Evolutionary conservation across 441 rosid genomes (phyloP).

Genomic region (Brassica balearica): DNA sequence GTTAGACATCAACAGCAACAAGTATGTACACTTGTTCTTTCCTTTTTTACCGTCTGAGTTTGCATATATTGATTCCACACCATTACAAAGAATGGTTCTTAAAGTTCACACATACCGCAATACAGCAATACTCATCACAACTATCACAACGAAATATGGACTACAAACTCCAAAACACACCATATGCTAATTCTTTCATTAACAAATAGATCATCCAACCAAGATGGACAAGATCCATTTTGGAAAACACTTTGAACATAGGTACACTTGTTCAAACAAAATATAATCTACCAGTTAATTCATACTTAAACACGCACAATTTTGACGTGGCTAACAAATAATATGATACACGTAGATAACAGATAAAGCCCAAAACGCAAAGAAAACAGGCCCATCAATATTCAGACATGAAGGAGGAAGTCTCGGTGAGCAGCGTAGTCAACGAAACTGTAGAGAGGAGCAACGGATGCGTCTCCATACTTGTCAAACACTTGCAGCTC

Average conservation of each 20-base stretch:
- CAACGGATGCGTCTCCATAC: slow-evolving; percentile 63
- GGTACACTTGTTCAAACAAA: neutral
- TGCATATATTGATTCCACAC: too few relatives aligned
- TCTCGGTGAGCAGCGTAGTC: slow-evolving; percentile 76
- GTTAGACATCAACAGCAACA: slow-evolving; percentile 1
- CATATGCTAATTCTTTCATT: too few relatives aligned
- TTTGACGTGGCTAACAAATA: neutral
- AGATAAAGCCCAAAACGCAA: neutral
- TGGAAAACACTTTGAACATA: neutral
- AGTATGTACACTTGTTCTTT: too few relatives aligned
- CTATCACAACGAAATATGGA: too few relatives aligned
- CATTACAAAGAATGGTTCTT: too few relatives aligned
- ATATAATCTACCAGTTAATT: neutral
- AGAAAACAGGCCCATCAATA: slow-evolving; percentile 19
- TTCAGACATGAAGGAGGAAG: slow-evolving; percentile 44
- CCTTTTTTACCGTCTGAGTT: too few relatives aligned
- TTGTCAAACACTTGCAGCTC: slow-evolving; percentile 69
- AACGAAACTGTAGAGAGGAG: slow-evolving; percentile 78
- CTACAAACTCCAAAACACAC: too few relatives aligned
- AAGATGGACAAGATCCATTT: too few relatives aligned
- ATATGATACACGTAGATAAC: neutral
- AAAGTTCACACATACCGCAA: too few relatives aligned
- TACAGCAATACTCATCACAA: too few relatives aligned
- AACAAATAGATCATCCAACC: too few relatives aligned
- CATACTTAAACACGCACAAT: neutral